phyloP scores from a whole-genome alignment of 768 basidiomycete species.

The Podaxis sp. region DNA sequence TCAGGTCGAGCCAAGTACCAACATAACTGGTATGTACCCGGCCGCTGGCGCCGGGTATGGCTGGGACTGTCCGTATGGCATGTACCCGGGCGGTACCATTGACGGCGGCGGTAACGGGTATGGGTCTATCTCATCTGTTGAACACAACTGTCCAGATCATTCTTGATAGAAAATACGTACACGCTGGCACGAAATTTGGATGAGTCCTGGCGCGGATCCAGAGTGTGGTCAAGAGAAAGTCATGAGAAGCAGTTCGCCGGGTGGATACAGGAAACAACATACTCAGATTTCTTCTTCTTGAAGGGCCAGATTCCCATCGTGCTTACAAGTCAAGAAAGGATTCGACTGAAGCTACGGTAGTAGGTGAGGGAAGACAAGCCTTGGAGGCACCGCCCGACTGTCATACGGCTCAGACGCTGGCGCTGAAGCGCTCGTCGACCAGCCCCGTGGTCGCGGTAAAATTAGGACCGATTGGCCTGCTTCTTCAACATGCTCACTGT shows the following conservation, averaged over 20 bases:
- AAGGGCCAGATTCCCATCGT: not conserved
- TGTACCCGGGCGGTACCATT: no score
- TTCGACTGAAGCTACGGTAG: not conserved
- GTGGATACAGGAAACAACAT: not conserved
- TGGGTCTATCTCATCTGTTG: not conserved
- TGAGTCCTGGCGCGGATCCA: not conserved
- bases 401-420: no score
- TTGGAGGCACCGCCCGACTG: no score
- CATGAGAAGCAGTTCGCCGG: not conserved
- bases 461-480: no score
- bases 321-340: not conserved
- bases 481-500: no score
- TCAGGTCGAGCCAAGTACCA: no score
- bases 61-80: no score
- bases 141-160: not conserved
- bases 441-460: no score
- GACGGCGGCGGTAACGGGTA: not conserved
- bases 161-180: not conserved
- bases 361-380: not conserved
- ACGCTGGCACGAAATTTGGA: not conserved
- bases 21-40: no score
- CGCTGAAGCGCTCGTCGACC: no score
- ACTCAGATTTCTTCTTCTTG: not conserved
- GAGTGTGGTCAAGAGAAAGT: not conserved
- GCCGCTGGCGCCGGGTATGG: no score